phyloP scores from a whole-genome alignment of 306 rosid genomes.

The Lagenaria siceraria region DNA sequence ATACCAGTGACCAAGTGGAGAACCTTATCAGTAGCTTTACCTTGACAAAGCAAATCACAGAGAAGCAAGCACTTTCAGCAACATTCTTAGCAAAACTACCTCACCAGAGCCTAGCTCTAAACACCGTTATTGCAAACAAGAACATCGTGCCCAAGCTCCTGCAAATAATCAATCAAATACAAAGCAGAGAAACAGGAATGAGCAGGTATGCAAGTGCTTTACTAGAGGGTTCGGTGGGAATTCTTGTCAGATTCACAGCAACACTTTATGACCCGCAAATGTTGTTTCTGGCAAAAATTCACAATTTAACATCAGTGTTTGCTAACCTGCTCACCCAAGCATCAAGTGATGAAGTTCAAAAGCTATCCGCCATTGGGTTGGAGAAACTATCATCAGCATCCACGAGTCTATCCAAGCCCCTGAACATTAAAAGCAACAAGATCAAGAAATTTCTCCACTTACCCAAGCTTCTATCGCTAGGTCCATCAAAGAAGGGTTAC shows the following conservation, averaged over 20 bases:
- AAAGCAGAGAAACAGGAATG: constrained; percentile 13
- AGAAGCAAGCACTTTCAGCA: constrained; percentile 34
- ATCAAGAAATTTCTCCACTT: constrained; percentile 9
- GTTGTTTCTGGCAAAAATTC: constrained; percentile 22
- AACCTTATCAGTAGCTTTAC: constrained; percentile 15
- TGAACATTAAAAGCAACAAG: constrained; percentile 12
- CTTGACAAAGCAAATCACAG: constrained; percentile 15
- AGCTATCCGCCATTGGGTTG: constrained; percentile 35
- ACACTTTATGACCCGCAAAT: constrained; percentile 29
- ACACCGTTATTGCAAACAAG: constrained; percentile 17
- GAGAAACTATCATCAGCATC: constrained; percentile 37
- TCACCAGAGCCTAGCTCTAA: constrained; percentile 25
- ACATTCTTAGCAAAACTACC: constrained; percentile 30
- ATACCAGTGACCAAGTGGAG: constrained; percentile 25
- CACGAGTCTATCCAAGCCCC: constrained; percentile 22
- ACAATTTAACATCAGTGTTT: constrained; percentile 25
- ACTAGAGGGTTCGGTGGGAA: constrained; percentile 28
- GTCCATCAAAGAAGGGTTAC: constrained; percentile 17
- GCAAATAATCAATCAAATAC: constrained; percentile 24
- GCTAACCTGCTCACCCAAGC: constrained; percentile 22
- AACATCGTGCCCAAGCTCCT: constrained; percentile 23
- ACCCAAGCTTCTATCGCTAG: constrained; percentile 15
- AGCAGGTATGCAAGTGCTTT: constrained; percentile 16
- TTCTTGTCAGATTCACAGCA: constrained; percentile 33
- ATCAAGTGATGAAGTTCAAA: constrained; percentile 32